Conservation (phyloP, 2,329 filamentous ascomycete species). For the Fusarium paranaense region DNA sequence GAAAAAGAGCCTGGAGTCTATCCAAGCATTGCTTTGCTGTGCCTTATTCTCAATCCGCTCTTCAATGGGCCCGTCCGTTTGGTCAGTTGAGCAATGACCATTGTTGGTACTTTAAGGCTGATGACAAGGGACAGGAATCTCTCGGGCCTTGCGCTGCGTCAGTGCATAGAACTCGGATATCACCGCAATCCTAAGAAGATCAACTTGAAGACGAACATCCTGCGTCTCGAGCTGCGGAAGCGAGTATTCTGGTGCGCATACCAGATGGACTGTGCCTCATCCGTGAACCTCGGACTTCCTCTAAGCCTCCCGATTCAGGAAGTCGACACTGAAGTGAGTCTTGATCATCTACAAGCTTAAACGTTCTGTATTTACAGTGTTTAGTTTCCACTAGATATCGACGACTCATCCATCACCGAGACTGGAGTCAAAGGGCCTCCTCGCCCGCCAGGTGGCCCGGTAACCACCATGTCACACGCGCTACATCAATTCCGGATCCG, state of each 20-base stretch:
- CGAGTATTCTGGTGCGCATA: slow-evolving; percentile 20
- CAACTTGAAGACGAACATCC: neutral
- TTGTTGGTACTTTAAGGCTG: neutral
- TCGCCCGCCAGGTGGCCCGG: neutral
- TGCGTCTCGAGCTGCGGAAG: slow-evolving; percentile 3
- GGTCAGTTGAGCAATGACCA: slow-evolving; percentile 32
- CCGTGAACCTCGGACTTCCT: slow-evolving; percentile 7
- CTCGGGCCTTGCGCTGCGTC: slow-evolving; percentile 12
- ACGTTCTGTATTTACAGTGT: neutral
- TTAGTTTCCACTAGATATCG: slow-evolving; percentile 17
- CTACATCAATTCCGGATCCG: slow-evolving; percentile 15
- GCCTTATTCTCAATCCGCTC: slow-evolving; percentile 46
- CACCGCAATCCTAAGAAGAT: slow-evolving; percentile 7
- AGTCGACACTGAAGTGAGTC: slow-evolving; percentile 18
- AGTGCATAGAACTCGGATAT: slow-evolving; percentile 22
- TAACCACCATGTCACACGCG: slow-evolving; percentile 3
- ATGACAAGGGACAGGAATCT: slow-evolving; percentile 3
- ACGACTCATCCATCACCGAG: slow-evolving; percentile 5
- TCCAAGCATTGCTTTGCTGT: slow-evolving; percentile 46
- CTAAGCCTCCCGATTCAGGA: slow-evolving; percentile 9
- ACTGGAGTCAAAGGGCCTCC: neutral
- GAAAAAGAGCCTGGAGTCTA: slow-evolving; percentile 41
- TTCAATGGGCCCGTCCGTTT: slow-evolving; percentile 41
- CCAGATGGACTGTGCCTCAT: slow-evolving; percentile 9
- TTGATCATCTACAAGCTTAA: neutral